Percentiles rank a stretch among this genome's conserved stretches.
Evolutionary conservation across 2,329 filamentous ascomycete species (phyloP).

Genomic region (Trichoderma brevicompactum): DNA sequence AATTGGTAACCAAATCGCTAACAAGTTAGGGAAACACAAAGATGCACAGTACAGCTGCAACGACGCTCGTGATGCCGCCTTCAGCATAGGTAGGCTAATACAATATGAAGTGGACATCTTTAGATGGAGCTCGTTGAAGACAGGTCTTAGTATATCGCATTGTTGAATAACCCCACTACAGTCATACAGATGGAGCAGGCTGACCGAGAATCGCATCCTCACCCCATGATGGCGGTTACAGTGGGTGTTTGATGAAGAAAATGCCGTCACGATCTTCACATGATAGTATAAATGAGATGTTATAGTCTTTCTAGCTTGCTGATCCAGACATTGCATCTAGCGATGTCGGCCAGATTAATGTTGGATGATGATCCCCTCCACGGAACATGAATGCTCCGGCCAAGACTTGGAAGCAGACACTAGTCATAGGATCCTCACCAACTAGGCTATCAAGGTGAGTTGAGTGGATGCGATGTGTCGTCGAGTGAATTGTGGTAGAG

Average conservation of each 20-base stretch:
- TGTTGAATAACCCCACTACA: constrained; percentile 34
- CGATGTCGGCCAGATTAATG: constrained; percentile 3
- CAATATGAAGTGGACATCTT: background rate
- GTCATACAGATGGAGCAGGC: constrained; percentile 27
- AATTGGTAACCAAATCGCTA: background rate
- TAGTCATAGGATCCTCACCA: constrained; percentile 8
- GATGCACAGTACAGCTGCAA: background rate
- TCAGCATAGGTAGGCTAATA: background rate
- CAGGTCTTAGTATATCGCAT: constrained; percentile 4
- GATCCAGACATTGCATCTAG: background rate
- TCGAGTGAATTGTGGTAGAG: background rate
- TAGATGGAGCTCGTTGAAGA: background rate
- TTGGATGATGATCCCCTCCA: constrained; percentile 9
- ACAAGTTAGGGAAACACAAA: background rate
- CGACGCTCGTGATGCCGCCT: background rate
- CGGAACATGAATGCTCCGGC: background rate
- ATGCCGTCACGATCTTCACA: background rate
- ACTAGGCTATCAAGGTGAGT: background rate
- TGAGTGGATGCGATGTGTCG: background rate
- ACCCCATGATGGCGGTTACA: background rate
- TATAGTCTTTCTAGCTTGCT: background rate
- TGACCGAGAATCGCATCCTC: background rate
- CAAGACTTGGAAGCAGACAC: background rate
- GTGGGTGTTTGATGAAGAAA: background rate
- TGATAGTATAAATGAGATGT: background rate